These are phyloP conservation scores for Rhodamnia argentea DNA, from an alignment of 345 rosid genomes.

Conservation along the genomic window DNA sequence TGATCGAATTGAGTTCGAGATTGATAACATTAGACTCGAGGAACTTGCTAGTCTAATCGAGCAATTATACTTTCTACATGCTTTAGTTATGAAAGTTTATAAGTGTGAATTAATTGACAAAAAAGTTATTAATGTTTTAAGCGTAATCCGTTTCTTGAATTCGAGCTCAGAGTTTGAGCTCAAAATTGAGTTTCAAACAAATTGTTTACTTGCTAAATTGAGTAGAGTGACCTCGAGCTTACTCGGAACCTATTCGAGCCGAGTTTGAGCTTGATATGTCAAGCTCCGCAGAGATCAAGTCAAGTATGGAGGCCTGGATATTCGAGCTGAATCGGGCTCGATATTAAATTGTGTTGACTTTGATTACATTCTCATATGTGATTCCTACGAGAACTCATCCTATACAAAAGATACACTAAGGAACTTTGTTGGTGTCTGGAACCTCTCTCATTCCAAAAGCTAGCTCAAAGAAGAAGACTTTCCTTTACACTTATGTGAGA, in stretches of 20 bases:
- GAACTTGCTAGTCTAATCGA: neutral
- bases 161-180: neutral
- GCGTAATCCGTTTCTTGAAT: neutral
- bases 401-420: neutral
- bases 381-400: neutral
- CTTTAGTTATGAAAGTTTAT: neutral
- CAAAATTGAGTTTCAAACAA: neutral
- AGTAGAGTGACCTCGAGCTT: neutral
- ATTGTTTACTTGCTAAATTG: neutral
- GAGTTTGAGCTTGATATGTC: neutral
- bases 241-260: neutral
- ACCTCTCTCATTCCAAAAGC: too few relatives aligned
- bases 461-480: too few relatives aligned
- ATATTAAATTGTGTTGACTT: neutral
- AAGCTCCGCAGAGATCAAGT: neutral
- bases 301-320: neutral
- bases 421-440: too few relatives aligned
- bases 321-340: neutral
- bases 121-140: neutral
- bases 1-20: neutral
- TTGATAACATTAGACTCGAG: neutral
- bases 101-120: neutral
- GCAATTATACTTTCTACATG: neutral
- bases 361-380: neutral
- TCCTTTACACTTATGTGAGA: too few relatives aligned